Evolutionary conservation across 441 rosid genomes (phyloP).

Genomic region (Manihot esculenta): DNA sequence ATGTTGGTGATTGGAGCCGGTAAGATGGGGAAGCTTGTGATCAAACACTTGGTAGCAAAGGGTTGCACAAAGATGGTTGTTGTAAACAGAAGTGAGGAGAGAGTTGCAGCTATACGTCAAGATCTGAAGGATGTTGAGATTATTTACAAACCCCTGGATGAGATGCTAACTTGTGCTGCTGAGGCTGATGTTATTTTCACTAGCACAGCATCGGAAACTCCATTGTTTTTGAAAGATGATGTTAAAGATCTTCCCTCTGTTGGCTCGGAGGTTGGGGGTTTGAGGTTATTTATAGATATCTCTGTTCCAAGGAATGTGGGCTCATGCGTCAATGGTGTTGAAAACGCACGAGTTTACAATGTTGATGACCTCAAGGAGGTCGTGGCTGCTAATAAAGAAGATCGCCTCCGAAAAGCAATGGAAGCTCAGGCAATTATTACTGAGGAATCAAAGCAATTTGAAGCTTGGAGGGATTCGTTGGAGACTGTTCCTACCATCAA

Average conservation of each 20-base stretch:
- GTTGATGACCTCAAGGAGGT: constrained; percentile 98
- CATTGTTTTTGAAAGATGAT: constrained; percentile 64
- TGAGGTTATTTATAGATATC: constrained; percentile 79
- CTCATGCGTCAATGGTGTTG: constrained; percentile 63
- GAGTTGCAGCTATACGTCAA: constrained; percentile 64
- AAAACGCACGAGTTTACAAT: constrained; percentile 64
- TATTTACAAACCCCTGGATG: constrained; percentile 60
- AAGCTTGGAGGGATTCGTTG: constrained; percentile 91
- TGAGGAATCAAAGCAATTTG: constrained; percentile 81
- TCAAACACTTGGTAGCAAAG: constrained; percentile 89
- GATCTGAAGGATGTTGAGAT: constrained; percentile 68
- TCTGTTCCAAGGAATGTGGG: constrained; percentile 95
- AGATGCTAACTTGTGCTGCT: constrained; percentile 65
- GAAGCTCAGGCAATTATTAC: constrained; percentile 82
- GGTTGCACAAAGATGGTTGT: constrained; percentile 88
- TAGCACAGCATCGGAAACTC: constrained; percentile 86
- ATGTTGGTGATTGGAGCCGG: constrained; percentile 93
- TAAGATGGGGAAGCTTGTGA: constrained; percentile 97
- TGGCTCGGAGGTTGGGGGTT: constrained; percentile 47
- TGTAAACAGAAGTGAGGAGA: constrained; percentile 77
- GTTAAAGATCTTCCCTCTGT: constrained; percentile 60
- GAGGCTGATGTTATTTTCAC: constrained; percentile 94
- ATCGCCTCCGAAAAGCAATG: constrained; percentile 76
- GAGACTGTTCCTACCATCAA: constrained; percentile 96
- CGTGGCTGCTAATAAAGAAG: constrained; percentile 95